Base-by-base conservation (phyloP, 805 yeast genomes). In the Lachancea nothofagi region DNA sequence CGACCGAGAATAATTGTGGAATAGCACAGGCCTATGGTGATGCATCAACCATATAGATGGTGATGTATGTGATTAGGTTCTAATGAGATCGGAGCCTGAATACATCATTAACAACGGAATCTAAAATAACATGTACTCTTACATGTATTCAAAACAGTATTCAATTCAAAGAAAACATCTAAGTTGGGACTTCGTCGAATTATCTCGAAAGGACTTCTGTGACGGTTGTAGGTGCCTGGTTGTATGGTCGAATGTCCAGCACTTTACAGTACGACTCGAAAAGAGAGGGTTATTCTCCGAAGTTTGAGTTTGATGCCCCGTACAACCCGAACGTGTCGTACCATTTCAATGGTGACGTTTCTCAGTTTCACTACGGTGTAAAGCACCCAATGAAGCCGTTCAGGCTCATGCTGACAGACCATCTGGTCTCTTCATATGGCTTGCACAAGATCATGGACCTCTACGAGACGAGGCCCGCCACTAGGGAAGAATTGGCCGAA, bases 371-470 rank as follows among this genome's bases (percentile, higher is more conserved):
- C 55, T 89, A 85, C 61, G 98, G 98, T 13, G 83, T 85, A 1
- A 75, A 79, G 44, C 98, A 90, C 62, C 98, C 98, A 29, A 93
- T 93, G 98, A 93, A 93, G 61, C 98, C 98, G 18, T 97, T 90
- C 63, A 79, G 98, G 59, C 88, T 93, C 67, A 83, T 97, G 77
- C 89, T 93, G 95, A 95, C 97, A 6, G 97, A 93, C 63, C 86
- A 95, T 29, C 72, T 93, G 55, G 85, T 93, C 49, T 90, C 93
- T 95, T 89, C 90, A 66, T 93, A 93, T 62, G 97, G 97, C 1
- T 73, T 93, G 38, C 89, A 93, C 69, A 87, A 89, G 64, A 84
- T 90, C 65, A 90, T 93, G 96, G 97, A 93, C 61, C 86, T 93
- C 35, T 89, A 89, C 63, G 75, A 97, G 36, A 97, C 97, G 30